Evolutionary conservation across 225 moss, liverwort and hornwort species (phyloP).

Genomic region (Polytrichum commune): DNA sequence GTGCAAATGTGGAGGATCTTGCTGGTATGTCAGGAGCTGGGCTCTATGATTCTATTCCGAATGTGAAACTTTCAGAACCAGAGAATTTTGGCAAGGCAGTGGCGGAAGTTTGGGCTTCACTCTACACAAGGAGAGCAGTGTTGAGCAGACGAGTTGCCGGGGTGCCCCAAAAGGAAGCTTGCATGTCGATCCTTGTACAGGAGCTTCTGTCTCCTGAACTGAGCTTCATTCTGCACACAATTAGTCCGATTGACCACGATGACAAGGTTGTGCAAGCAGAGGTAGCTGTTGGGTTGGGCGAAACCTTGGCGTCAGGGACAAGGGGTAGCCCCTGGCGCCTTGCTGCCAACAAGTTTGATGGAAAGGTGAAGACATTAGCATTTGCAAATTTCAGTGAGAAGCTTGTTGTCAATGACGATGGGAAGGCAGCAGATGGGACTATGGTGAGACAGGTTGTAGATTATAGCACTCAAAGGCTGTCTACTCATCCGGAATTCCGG

Average conservation of each 20-base stretch:
- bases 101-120: constrained; percentile 49
- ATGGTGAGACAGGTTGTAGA: constrained; percentile 38
- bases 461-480: constrained; percentile 44
- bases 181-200: constrained; percentile 55
- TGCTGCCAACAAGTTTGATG: constrained; percentile 50
- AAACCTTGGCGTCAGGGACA: constrained; percentile 52
- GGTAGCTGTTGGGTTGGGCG: constrained; percentile 52
- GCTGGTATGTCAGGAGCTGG: constrained; percentile 53
- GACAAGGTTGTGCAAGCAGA: constrained; percentile 44
- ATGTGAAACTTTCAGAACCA: constrained; percentile 39
- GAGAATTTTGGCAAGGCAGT: constrained; percentile 40
- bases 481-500: constrained; percentile 23
- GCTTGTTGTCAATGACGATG: constrained; percentile 2
- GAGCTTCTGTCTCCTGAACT: constrained; percentile 42
- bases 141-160: constrained; percentile 46
- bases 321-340: constrained; percentile 57
- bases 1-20: constrained; percentile 53
- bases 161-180: constrained; percentile 39
- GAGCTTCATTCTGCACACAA: constrained; percentile 54
- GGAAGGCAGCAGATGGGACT: constrained; percentile 25
- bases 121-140: constrained; percentile 46
- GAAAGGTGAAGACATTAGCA: constrained; percentile 37
- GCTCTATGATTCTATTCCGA: constrained; percentile 42
- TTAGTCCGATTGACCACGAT: constrained; percentile 54
- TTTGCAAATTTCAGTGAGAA: constrained; percentile 64